These are phyloP conservation scores for Fusarium continuum DNA, from an alignment of 2,329 filamentous ascomycete species.

Conservation along the genomic window DNA sequence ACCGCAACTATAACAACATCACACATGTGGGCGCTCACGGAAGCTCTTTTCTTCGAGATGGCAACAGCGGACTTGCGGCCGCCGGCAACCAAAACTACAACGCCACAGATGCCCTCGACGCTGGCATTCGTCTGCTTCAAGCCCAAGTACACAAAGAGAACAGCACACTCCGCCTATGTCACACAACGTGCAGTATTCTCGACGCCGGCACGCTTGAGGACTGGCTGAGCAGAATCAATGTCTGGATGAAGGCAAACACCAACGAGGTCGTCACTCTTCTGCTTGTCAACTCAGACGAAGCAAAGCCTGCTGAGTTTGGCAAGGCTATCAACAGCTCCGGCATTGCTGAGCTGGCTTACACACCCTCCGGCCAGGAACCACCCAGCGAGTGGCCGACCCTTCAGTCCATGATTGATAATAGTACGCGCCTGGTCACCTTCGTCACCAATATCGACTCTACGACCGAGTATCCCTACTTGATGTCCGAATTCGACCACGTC, in stretches of 20 bases:
- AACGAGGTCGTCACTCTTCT: slow-evolving; percentile 81
- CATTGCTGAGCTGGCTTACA: slow-evolving; percentile 69
- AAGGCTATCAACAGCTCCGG: slow-evolving; percentile 65
- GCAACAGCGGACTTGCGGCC: slow-evolving; percentile 65
- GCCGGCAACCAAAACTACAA: slow-evolving; percentile 80
- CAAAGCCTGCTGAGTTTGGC: slow-evolving; percentile 63
- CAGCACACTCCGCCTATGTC: slow-evolving; percentile 72
- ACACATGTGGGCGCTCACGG: slow-evolving; percentile 83
- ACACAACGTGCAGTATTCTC: slow-evolving; percentile 71
- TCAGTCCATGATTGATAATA: slow-evolving; percentile 70
- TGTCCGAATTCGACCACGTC: slow-evolving; percentile 71
- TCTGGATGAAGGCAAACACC: slow-evolving; percentile 74
- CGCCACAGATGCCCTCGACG: slow-evolving; percentile 73
- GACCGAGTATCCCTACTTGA: slow-evolving; percentile 62
- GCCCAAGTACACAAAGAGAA: slow-evolving; percentile 74
- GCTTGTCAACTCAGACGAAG: slow-evolving; percentile 74
- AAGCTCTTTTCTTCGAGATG: slow-evolving; percentile 74
- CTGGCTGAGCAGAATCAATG: slow-evolving; percentile 72
- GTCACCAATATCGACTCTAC: slow-evolving; percentile 63
- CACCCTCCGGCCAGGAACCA: slow-evolving; percentile 56
- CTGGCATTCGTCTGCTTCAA: slow-evolving; percentile 76
- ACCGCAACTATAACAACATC: slow-evolving; percentile 75
- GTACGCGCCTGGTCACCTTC: slow-evolving; percentile 74
- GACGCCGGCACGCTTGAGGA: slow-evolving; percentile 72
- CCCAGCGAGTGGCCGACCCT: slow-evolving; percentile 74